Evolutionary conservation across 2,329 filamentous ascomycete species (phyloP).

Genomic region (Thermothelomyces thermophilus): DNA sequence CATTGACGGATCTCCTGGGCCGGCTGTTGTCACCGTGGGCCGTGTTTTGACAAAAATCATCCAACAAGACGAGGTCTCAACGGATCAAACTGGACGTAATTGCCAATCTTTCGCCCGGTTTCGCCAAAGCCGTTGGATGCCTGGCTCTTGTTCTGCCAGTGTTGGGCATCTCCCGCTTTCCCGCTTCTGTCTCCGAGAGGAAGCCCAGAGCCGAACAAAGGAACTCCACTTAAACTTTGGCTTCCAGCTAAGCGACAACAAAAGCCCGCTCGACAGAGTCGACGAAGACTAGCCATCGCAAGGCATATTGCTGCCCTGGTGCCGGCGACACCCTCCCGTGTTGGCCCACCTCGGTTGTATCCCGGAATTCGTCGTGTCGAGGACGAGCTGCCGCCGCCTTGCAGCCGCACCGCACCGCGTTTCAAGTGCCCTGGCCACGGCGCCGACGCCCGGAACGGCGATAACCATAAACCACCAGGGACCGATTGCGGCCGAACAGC

Average conservation of each 20-base stretch:
- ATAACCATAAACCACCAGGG: neutral
- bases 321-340: slow-evolving; percentile 9
- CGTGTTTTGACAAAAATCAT: neutral
- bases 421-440: neutral
- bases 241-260: slow-evolving; percentile 21
- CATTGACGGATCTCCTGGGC: neutral
- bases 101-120: neutral
- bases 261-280: slow-evolving; percentile 20
- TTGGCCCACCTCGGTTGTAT: too few relatives aligned
- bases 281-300: slow-evolving; percentile 19
- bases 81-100: neutral
- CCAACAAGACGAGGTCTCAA: neutral
- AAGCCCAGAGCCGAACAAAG: slow-evolving; percentile 15
- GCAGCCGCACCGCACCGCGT: slow-evolving; percentile 1
- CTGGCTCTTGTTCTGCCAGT: neutral
- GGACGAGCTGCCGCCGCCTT: slow-evolving; percentile 5
- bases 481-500: slow-evolving; percentile 7
- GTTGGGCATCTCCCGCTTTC: neutral
- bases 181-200: neutral
- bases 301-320: slow-evolving; percentile 18
- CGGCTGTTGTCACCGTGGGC: neutral
- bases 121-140: neutral
- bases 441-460: neutral
- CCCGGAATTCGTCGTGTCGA: slow-evolving; percentile 18
- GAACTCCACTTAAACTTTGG: slow-evolving; percentile 25